Percentiles rank a stretch among this genome's conserved stretches.
These are phyloP conservation scores for Trichosporon sp. DNA, from an alignment of 1,284 basidiomycete species.

Conservation along the genomic window DNA sequence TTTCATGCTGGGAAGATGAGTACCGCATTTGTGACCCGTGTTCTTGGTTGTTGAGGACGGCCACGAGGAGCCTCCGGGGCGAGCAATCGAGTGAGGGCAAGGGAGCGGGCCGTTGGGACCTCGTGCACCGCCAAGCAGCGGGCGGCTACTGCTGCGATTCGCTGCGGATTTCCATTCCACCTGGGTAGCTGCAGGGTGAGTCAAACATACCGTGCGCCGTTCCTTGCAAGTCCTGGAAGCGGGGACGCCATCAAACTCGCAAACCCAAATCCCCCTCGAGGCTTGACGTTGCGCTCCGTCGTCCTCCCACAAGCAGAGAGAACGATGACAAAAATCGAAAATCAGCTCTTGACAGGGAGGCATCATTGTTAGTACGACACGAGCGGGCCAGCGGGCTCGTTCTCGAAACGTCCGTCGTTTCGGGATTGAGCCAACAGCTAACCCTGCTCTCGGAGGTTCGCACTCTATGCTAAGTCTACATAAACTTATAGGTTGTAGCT, in stretches of 20 bases:
- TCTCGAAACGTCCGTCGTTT: background rate
- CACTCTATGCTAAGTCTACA: background rate
- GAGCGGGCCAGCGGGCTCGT: background rate
- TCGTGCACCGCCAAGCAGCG: too few species aligned
- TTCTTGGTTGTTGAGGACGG: too few species aligned
- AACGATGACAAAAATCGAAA: background rate
- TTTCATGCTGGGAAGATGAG: background rate
- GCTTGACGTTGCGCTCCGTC: background rate
- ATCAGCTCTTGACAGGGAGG: background rate
- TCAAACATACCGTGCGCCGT: conserved; percentile 3
- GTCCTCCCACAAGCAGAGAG: too few species aligned
- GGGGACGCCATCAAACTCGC: background rate
- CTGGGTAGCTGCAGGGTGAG: background rate
- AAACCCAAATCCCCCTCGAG: background rate
- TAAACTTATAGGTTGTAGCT: background rate
- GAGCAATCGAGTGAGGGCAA: too few species aligned
- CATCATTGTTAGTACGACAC: background rate
- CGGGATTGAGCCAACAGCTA: background rate
- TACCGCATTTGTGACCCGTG: background rate
- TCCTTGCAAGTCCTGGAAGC: background rate
- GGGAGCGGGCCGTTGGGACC: too few species aligned
- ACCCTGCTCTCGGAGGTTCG: background rate
- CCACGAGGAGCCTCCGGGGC: too few species aligned
- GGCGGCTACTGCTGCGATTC: too few species aligned
- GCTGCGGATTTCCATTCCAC: too few species aligned